Evolutionary conservation across 306 rosid genomes (phyloP), one percentile per base, ranked within the genome.

Genomic region (Pyrus betulifolia): DNA sequence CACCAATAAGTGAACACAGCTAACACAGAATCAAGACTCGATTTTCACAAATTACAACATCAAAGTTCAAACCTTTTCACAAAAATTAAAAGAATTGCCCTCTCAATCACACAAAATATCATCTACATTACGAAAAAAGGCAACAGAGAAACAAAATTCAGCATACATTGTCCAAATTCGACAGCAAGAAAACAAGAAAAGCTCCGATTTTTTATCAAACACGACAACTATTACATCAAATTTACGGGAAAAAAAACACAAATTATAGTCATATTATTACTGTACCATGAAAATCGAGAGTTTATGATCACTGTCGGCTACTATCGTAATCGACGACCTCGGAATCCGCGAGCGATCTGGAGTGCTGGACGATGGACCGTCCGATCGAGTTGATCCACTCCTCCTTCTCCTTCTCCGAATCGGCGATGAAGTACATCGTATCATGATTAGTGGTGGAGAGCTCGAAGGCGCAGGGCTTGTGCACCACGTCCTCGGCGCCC

Each of bases 371-470:
- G 5, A 87, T 71, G 13, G 88, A 78, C 51, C 86, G 86, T 11
- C 90, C 90, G 27, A 87, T 84, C 8, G 88, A 87, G 70, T 87
- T 87, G 85, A 87, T 82, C 90, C 88, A 87, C 22, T 84, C 90
- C 71, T 87, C 88, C 80, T 87, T 87, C 74, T 87, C 90, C 82
- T 87, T 87, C n/a, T 87, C 90, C 21, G 87, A 64, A 23, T 87
- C 91, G 27, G 91, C 90, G 76, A 89, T 66, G 81, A 89, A 89
- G 87, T 82, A 87, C 91, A 89, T 89, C 69, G 89, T 76, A n/a
- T 79, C 76, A 13, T 73, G 79, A 8, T 80, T 69, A 58, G 79
- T 78, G 73, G 88, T 86, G 25, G 94, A 86, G 67, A 89, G 91
- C 84, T 89, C 94, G 72, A 89, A 89, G 22, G 94, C 90, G 71